Evolutionary conservation across 1,284 basidiomycete genomes (phyloP).

Genomic region (Phenoliferia sp.): DNA sequence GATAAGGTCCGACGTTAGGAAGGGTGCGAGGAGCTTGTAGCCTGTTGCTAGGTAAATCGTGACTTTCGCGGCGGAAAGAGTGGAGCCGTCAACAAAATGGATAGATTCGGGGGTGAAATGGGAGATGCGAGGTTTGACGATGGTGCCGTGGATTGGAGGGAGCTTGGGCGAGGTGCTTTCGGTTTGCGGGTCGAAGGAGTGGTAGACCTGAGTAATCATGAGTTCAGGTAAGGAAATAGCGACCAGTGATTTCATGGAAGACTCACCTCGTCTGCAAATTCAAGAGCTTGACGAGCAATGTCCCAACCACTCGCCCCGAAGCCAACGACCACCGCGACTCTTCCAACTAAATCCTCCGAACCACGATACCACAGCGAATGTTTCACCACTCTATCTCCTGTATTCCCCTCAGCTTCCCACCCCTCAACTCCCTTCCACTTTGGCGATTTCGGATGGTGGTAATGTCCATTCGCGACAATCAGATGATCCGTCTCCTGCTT

Average conservation of each 20-base stretch:
- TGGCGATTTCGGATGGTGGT: neutral
- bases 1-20: neutral
- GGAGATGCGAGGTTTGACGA: neutral
- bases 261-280: neutral
- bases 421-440: neutral
- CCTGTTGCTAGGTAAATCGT: constrained; percentile 5
- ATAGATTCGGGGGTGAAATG: constrained; percentile 1
- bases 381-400: neutral
- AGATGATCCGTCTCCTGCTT: constrained; percentile 3
- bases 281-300: neutral
- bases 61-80: neutral
- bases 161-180: neutral
- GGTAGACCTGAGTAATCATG: constrained; percentile 1
- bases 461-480: constrained; percentile 3
- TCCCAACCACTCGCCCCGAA: constrained; percentile 11
- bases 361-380: constrained; percentile 6
- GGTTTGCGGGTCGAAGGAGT: constrained; percentile 1
- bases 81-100: constrained; percentile 3
- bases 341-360: neutral
- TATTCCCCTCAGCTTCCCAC: neutral
- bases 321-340: neutral
- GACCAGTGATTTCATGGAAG: neutral
- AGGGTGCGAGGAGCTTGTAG: constrained; percentile 1
- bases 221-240: neutral
- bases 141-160: constrained; percentile 1